Base-by-base conservation (phyloP, 2,329 filamentous ascomycete genomes). In the Apiospora arundinis region DNA sequence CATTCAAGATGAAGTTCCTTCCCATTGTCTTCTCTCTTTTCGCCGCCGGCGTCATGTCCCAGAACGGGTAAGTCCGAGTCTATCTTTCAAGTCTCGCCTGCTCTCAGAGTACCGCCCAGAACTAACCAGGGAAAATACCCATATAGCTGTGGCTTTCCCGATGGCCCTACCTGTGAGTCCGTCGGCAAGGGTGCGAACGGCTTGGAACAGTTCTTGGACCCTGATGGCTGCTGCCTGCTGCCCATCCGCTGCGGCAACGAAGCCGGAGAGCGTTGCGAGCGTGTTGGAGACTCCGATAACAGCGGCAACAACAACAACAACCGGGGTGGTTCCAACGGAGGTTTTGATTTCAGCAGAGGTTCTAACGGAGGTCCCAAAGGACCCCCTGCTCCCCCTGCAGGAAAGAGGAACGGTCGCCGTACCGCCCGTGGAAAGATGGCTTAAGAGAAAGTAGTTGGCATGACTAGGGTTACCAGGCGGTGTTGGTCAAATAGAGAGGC, bases 181-280 rank as follows among this genome's bases (percentile, higher is more conserved):
- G 52, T 60, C 28, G 52, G 52, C 28, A 28, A 21, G 16, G 52
- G 52, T 9, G 28, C 52, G 7, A 37, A 60, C 52, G 52, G 52
- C 52, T 25, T 60, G 7, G 52, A 60, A n/a, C 52, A 60, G 28
- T 60, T 60, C 16, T 18, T 37, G 21, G 52, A 60, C 28, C 52
- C 52, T 8, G 52, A 60, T 32, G 52, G 52, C 16, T 60, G 52
- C 28, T 60, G 52, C 2, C 28, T 60, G 28, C 8, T 60, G 28
- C 52, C 52, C 18, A 2, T 60, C 25, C 52, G 52, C 16, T 60
- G 52, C 7, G 52, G 52, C 7, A 60, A 60, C 28, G 9, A 11
- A 21, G 52, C 52, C 52, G 52, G 52, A 37, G 52, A 60, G 28
- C 52, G 52, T 6, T 60, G 52, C 52, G 52, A 60, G 28, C 52